phyloP scores from a whole-genome alignment of 306 rosid species.

The Glycine soja region DNA sequence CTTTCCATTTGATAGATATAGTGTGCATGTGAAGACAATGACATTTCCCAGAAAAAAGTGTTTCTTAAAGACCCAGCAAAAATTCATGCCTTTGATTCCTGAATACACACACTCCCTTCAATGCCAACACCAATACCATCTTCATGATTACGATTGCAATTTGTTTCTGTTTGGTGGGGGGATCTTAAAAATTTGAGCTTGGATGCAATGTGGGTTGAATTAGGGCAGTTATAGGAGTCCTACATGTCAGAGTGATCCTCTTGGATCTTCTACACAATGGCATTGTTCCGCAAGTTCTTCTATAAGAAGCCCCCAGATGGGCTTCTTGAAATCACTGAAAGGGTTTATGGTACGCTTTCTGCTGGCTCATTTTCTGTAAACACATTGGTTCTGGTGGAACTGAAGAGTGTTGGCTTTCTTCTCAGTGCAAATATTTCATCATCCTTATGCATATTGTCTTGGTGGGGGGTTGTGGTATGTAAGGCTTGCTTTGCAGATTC shows the following conservation, averaged over 20 bases:
- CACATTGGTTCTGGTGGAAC: slow-evolving; percentile 16
- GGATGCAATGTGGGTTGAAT: slow-evolving; percentile 56
- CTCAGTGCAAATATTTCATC: slow-evolving; percentile 23
- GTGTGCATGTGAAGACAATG: slow-evolving; percentile 66
- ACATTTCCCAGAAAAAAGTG: slow-evolving; percentile 53
- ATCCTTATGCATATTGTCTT: slow-evolving; percentile 35
- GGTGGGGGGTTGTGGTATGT: slow-evolving; percentile 38
- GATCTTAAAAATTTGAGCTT: slow-evolving; percentile 50
- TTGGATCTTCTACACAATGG: slow-evolving; percentile 75
- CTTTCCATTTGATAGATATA: slow-evolving; percentile 45
- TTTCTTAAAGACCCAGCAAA: slow-evolving; percentile 81
- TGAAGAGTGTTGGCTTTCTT: slow-evolving; percentile 35
- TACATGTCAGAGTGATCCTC: slow-evolving; percentile 32
- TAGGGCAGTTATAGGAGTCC: slow-evolving; percentile 50
- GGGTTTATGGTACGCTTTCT: slow-evolving; percentile 86
- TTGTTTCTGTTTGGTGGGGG: slow-evolving; percentile 45
- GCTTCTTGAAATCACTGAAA: slow-evolving; percentile 89
- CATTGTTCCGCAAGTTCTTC: slow-evolving; percentile 89
- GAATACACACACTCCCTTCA: slow-evolving; percentile 58
- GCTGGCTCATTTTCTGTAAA: slow-evolving; percentile 29
- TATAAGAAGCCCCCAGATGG: slow-evolving; percentile 98
- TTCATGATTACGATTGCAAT: slow-evolving; percentile 51
- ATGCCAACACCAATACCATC: slow-evolving; percentile 40
- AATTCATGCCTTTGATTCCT: slow-evolving; percentile 67
- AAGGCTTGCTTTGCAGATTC: slow-evolving; percentile 22